phyloP scores from a whole-genome alignment of 2,329 filamentous ascomycete species.

The Aspergillus sp. region DNA sequence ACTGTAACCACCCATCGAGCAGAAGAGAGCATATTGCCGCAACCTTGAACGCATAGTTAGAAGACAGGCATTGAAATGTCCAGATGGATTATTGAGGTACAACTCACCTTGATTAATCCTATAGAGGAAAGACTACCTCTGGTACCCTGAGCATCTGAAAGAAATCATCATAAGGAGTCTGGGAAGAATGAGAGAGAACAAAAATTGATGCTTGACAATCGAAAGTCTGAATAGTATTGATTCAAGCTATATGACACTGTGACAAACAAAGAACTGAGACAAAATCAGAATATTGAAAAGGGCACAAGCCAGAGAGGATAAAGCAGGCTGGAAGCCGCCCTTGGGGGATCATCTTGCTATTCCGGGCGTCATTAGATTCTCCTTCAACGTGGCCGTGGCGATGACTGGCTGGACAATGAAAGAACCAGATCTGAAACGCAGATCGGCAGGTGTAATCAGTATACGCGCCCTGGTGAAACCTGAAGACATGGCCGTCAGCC shows the following conservation, averaged over 20 bases:
- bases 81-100: neutral
- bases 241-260: neutral
- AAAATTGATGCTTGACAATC: neutral
- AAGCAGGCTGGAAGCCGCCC: conserved; percentile 7
- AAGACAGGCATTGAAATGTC: neutral
- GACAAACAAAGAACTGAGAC: conserved; percentile 5
- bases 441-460: conserved; percentile 9
- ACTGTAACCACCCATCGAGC: conserved; percentile 21
- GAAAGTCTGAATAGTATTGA: neutral
- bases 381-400: neutral
- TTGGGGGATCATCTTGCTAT: neutral
- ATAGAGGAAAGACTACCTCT: conserved; percentile 18
- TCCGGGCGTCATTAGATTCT: neutral
- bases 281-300: conserved; percentile 1
- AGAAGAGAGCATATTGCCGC: conserved; percentile 31
- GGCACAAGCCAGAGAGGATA: conserved; percentile 6
- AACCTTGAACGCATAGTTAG: conserved; percentile 18
- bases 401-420: conserved; percentile 10
- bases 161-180: conserved; percentile 17
- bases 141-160: conserved; percentile 14
- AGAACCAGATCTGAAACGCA: conserved; percentile 17
- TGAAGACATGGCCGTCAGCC: conserved; percentile 8
- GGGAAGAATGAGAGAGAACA: neutral
- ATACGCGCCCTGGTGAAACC: conserved; percentile 29
- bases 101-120: conserved; percentile 14